Percentiles rank a stretch among this genome's conserved stretches.
Evolutionary conservation across 176 grass and related monocot species (phyloP).

Genomic region (Bromus sterilis): DNA sequence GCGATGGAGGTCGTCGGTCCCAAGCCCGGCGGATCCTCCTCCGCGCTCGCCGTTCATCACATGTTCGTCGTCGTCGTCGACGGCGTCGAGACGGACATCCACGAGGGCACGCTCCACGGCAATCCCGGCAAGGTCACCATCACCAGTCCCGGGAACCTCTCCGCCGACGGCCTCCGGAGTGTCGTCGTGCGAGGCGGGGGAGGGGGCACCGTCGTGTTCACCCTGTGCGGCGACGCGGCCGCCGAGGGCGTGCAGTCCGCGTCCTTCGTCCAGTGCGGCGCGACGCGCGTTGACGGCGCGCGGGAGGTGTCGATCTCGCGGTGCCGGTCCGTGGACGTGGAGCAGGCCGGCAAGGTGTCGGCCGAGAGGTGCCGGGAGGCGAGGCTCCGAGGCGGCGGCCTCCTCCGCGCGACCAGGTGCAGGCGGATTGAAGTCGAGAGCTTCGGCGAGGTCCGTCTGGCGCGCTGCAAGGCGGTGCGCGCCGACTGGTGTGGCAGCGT

Average conservation of each 20-base stretch:
- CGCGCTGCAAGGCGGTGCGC: conserved; percentile 24
- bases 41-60: neutral
- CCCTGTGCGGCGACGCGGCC: conserved; percentile 30
- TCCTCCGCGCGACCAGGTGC: conserved; percentile 25
- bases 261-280: conserved; percentile 37
- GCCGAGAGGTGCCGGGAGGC: conserved; percentile 42
- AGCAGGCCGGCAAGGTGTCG: conserved; percentile 31
- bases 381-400: conserved; percentile 23
- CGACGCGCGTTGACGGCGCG: conserved; percentile 29
- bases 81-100: conserved; percentile 42
- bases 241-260: conserved; percentile 23
- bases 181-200: conserved; percentile 30
- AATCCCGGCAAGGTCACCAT: conserved; percentile 35
- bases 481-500: conserved; percentile 53
- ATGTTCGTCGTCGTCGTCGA: conserved; percentile 39
- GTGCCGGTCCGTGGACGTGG: conserved; percentile 39
- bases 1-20: conserved; percentile 22
- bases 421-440: conserved; percentile 45
- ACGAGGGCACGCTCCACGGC: conserved; percentile 41
- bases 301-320: conserved; percentile 31
- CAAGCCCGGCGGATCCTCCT: conserved; percentile 10
- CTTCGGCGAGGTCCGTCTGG: conserved; percentile 42
- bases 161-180: conserved; percentile 30
- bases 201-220: conserved; percentile 16
- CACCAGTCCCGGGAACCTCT: conserved; percentile 32